These are phyloP conservation scores for Macrolepiota albuminosa DNA, from an alignment of 768 basidiomycete genomes.

Conservation along the genomic window DNA sequence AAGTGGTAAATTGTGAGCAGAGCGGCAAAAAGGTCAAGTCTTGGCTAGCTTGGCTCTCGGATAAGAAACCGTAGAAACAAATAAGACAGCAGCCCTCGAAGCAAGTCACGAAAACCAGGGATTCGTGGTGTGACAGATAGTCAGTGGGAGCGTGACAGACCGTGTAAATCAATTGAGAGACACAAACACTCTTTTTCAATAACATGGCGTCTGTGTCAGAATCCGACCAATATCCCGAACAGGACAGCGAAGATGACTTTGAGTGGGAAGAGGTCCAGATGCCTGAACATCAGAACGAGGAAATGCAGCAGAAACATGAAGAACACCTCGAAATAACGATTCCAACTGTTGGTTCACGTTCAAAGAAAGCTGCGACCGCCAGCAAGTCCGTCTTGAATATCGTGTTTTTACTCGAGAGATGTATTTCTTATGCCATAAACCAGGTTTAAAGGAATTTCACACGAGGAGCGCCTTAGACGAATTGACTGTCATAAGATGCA, in stretches of 20 bases:
- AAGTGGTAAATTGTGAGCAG: background rate
- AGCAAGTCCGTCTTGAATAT: constrained; percentile 40
- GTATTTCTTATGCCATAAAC: constrained; percentile 15
- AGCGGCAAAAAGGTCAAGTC: background rate
- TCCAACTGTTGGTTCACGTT: constrained; percentile 28
- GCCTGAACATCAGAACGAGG: constrained; percentile 30
- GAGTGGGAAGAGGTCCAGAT: constrained; percentile 82
- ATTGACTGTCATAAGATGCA: constrained; percentile 89
- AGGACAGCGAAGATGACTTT: constrained; percentile 59
- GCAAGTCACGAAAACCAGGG: background rate
- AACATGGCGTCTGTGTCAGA: constrained; percentile 16
- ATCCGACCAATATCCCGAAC: constrained; percentile 16
- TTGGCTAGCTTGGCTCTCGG: background rate
- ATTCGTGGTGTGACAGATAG: constrained; percentile 1
- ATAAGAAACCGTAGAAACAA: background rate
- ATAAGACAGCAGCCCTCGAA: background rate
- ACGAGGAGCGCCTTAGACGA: constrained; percentile 68
- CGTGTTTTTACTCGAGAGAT: background rate
- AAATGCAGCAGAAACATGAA: constrained; percentile 15
- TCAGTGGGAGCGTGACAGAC: constrained; percentile 12
- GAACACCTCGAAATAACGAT: constrained; percentile 67
- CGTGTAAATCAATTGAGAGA: constrained; percentile 11
- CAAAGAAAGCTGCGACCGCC: constrained; percentile 26
- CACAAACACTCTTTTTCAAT: constrained; percentile 2
- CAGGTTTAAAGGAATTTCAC: constrained; percentile 47